These are phyloP conservation scores for Claviceps quebecensis DNA, from an alignment of 2,329 filamentous ascomycete species.

Conservation along the genomic window DNA sequence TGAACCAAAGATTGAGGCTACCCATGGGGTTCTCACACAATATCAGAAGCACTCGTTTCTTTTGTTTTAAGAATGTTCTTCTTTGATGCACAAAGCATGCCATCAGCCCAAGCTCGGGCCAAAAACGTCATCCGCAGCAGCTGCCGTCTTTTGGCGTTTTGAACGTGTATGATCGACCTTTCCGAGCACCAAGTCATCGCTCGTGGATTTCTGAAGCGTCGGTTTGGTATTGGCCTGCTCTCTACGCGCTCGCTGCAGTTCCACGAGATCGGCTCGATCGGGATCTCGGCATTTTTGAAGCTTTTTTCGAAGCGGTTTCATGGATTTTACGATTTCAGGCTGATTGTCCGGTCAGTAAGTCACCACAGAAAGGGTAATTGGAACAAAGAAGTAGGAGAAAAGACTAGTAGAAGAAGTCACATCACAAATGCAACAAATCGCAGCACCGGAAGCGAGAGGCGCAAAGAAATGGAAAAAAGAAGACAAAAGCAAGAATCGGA, in stretches of 20 bases:
- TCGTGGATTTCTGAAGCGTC: conserved; percentile 22
- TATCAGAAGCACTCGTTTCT: no score
- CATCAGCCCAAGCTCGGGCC: conserved; percentile 21
- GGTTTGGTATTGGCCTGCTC: conserved; percentile 33
- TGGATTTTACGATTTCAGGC: conserved; percentile 28
- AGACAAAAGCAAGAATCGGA: background rate
- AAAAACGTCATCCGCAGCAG: conserved; percentile 31
- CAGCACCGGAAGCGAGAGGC: no score
- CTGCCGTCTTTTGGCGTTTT: conserved; percentile 31
- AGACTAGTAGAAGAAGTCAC: background rate
- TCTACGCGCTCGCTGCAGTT: conserved; percentile 49
- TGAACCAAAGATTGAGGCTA: no score
- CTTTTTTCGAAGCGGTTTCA: conserved; percentile 51
- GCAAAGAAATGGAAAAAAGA: background rate
- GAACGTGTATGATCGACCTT: conserved; percentile 21
- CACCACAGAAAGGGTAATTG: no score
- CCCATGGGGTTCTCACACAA: no score
- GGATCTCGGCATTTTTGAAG: conserved; percentile 62
- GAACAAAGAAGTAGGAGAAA: background rate
- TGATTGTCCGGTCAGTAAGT: conserved; percentile 10
- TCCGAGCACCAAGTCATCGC: conserved; percentile 35
- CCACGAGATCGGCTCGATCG: conserved; percentile 57
- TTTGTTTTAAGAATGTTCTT: no score
- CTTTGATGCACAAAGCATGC: background rate
- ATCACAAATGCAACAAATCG: no score